These are phyloP conservation scores for Neoboletus subvelutipes DNA, from an alignment of 768 basidiomycete species.

Conservation along the genomic window DNA sequence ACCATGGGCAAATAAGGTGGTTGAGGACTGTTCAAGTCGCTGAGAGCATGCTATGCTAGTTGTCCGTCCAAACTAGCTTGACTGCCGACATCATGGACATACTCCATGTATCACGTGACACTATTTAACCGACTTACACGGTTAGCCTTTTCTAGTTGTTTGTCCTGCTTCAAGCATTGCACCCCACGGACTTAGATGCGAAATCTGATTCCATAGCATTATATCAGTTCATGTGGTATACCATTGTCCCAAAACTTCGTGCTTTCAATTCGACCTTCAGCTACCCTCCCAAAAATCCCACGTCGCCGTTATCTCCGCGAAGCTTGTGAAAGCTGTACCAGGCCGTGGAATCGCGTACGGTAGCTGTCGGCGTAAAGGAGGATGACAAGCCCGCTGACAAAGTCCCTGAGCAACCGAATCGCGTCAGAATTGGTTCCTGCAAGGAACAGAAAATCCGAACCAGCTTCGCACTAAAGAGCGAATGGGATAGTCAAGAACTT, in stretches of 20 bases:
- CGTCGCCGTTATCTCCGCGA: conserved; percentile 26
- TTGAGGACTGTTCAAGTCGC: conserved; percentile 11
- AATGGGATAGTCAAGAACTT: conserved; percentile 82
- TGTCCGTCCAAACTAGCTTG: not conserved
- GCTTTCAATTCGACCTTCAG: not conserved
- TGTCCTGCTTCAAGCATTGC: not conserved
- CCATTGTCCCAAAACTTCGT: not conserved
- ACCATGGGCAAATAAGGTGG: conserved; percentile 22
- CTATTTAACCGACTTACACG: not conserved
- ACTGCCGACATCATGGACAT: not conserved
- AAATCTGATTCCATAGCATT: conserved; percentile 11
- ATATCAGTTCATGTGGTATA: conserved; percentile 22
- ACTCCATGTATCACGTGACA: conserved; percentile 20
- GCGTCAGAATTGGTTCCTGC: not conserved
- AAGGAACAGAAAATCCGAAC: conserved; percentile 41
- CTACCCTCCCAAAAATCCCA: not conserved
- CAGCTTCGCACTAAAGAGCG: conserved; percentile 72
- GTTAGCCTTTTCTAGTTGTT: not conserved
- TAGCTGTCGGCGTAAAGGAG: conserved; percentile 51
- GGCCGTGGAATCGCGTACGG: conserved; percentile 41
- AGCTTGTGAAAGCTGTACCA: conserved; percentile 41
- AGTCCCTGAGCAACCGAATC: conserved; percentile 40
- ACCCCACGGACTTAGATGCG: not conserved
- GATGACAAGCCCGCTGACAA: conserved; percentile 47
- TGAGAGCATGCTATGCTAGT: conserved; percentile 15